A percentile compares a stretch with the other conserved stretches of the same genome.
Conservation (phyloP, 331 rosid species). For the Malus hybrid region DNA sequence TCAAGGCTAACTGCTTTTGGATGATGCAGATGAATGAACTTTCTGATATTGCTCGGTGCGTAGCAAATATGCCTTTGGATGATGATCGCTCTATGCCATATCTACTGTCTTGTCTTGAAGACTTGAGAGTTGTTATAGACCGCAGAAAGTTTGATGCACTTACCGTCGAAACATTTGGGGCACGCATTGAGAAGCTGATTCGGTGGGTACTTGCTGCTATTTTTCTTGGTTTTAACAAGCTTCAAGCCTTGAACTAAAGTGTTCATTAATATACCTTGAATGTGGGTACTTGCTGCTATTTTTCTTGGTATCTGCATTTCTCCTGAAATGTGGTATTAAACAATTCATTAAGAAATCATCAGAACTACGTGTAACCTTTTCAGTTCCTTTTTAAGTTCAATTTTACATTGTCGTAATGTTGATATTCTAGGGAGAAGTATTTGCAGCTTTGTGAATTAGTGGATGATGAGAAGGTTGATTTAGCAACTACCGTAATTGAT, state of each 20-base stretch:
- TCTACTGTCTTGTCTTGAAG: slow-evolving; percentile 80
- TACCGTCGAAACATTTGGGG: slow-evolving; percentile 86
- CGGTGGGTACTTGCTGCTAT: slow-evolving; percentile 46
- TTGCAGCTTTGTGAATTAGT: slow-evolving; percentile 94
- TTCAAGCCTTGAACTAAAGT: not conserved
- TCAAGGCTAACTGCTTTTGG: slow-evolving; percentile 1
- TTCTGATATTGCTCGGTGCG: slow-evolving; percentile 90
- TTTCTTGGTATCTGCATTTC: slow-evolving; percentile 6
- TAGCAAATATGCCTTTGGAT: slow-evolving; percentile 72
- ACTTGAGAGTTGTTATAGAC: slow-evolving; percentile 71
- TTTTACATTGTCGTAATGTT: slow-evolving; percentile 16
- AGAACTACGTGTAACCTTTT: not conserved
- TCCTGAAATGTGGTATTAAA: not conserved
- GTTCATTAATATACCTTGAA: slow-evolving; percentile 1
- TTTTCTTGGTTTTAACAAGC: slow-evolving; percentile 4
- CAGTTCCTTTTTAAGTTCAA: not conserved
- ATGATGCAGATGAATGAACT: slow-evolving; percentile 82
- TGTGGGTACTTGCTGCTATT: too few relatives aligned
- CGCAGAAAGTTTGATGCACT: slow-evolving; percentile 81
- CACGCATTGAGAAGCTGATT: slow-evolving; percentile 88
- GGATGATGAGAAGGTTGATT: slow-evolving; percentile 83
- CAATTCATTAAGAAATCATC: slow-evolving; percentile 5
- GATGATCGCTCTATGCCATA: slow-evolving; percentile 65
- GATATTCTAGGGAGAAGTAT: slow-evolving; percentile 80
- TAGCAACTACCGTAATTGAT: slow-evolving; percentile 62